Percentiles rank a stretch among this genome's conserved stretches.
Conservation (phyloP, 2,329 filamentous ascomycete genomes). For the Exophiala viscosa region DNA sequence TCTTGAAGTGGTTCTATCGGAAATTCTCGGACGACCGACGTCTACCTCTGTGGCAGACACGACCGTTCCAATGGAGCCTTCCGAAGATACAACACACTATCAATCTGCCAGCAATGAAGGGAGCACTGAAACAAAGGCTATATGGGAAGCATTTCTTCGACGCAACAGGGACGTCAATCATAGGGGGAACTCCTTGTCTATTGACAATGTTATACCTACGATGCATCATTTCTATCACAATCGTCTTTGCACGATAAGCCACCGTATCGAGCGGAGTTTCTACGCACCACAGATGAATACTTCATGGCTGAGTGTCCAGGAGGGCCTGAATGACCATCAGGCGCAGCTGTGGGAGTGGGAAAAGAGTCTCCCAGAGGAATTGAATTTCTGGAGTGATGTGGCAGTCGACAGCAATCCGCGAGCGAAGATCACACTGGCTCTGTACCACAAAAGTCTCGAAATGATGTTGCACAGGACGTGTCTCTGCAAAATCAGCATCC, state of each 20-base stretch:
- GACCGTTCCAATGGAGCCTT: not conserved
- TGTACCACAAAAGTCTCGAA: not conserved
- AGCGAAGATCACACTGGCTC: not conserved
- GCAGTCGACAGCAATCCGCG: not conserved
- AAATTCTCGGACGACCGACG: not conserved
- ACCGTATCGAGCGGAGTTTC: not conserved
- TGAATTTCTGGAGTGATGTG: not conserved
- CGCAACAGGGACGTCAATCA: not conserved
- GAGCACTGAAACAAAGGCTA: not conserved
- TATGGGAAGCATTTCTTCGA: not conserved
- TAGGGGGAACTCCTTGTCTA: not conserved
- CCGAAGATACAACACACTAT: not conserved
- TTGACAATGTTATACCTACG: not conserved
- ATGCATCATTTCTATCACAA: not conserved
- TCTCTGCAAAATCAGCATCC: not conserved
- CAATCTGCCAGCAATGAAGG: not conserved
- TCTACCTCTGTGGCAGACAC: not conserved
- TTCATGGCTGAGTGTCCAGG: not conserved
- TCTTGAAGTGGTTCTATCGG: conserved; percentile 1
- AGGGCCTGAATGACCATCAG: not conserved
- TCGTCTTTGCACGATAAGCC: not conserved
- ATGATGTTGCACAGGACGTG: conserved; percentile 2
- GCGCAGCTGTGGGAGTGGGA: not conserved
- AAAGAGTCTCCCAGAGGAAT: not conserved
- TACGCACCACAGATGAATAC: not conserved